A percentile compares a stretch with the other conserved stretches of the same genome.
phyloP scores from a whole-genome alignment of 2,329 filamentous ascomycete species.

The Alternaria postmessia region DNA sequence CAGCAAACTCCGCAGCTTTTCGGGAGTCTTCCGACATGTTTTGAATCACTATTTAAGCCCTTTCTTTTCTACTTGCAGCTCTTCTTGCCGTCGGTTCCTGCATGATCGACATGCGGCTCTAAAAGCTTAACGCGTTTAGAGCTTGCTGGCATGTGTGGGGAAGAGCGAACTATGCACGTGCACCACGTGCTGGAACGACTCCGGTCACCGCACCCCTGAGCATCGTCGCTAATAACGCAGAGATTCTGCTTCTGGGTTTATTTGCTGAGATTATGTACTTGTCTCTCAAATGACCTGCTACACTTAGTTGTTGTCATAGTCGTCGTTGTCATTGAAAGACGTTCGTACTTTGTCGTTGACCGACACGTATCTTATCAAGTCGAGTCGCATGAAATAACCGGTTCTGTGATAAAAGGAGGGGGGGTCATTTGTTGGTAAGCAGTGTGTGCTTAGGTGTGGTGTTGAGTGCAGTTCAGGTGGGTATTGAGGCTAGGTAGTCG shows the following conservation, averaged over 20 bases:
- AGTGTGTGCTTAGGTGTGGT: not conserved
- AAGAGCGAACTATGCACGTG: slow-evolving; percentile 35
- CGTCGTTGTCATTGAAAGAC: not conserved
- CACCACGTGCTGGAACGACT: slow-evolving; percentile 25
- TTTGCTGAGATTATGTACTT: not conserved
- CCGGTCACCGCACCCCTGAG: slow-evolving; percentile 5
- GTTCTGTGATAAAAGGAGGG: not conserved
- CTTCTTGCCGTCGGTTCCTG: slow-evolving; percentile 39
- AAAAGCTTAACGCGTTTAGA: slow-evolving; percentile 45
- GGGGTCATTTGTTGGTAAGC: not conserved
- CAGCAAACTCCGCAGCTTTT: slow-evolving; percentile 32
- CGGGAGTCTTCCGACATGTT: slow-evolving; percentile 35
- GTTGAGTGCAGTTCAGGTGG: not conserved
- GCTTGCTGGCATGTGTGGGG: slow-evolving; percentile 42
- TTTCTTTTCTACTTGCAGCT: slow-evolving; percentile 23
- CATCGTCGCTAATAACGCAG: not conserved
- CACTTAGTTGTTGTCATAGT: not conserved
- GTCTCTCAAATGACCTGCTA: not conserved
- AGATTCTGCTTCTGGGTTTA: not conserved
- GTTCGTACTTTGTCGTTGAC: not conserved
- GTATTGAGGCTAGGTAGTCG: not conserved
- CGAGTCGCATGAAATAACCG: not conserved
- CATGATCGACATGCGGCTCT: slow-evolving; percentile 49
- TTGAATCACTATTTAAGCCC: slow-evolving; percentile 18
- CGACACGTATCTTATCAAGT: not conserved